Base-by-base conservation (phyloP, 108 stramenopile species). In the Schizochytrium sp. region DNA sequence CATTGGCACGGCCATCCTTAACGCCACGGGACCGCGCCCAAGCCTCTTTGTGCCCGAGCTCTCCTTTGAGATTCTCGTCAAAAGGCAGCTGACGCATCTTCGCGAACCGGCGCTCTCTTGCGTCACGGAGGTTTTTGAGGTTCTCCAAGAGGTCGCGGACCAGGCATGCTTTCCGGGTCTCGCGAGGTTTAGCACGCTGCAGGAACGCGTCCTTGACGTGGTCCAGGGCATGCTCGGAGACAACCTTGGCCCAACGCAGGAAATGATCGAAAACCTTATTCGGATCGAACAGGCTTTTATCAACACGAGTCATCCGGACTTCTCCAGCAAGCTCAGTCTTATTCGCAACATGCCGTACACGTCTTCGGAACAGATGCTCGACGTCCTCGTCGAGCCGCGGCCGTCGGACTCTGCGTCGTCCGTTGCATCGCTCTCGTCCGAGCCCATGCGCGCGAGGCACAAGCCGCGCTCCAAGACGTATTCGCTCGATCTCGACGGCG, bases 221-320 rank as follows among this genome's bases (percentile, higher is more conserved):
- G 95, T 97, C n/a, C 89, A 90, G 12, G 88, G 72, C 10, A 87
- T 98, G 28, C 91, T 97, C 21, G 93, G 95, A 69, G 90, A 95
- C 28, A 92, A 92, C 89, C 93, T 97, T 29, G 89, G 87, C 44
- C 98, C 97, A 16, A 96, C 97, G 10, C 97, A 97, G 93, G 91
- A 95, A 91, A 97, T 98, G 98, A 97, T 99, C 71, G 88, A 92
- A 23, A 98, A 98, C 89, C 91, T 99, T 14, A 95, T 99, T 57
- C 95, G 96, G 89, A 94, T 98, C 88, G 99, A 99, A 93, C 91
- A 98, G 90, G 96, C 97, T 10, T 98, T 98, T 91, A 96, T 99
- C 89, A 99, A 99, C 92, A 98, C 99, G 10, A 96, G 96, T 88
- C 99, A 99, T 91, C 99, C 99, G 5, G 99, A 98, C 91, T 99